Percentiles rank a stretch among this genome's conserved stretches.
Conservation (phyloP, 345 rosid species). For the Hypericum androsaemum region DNA sequence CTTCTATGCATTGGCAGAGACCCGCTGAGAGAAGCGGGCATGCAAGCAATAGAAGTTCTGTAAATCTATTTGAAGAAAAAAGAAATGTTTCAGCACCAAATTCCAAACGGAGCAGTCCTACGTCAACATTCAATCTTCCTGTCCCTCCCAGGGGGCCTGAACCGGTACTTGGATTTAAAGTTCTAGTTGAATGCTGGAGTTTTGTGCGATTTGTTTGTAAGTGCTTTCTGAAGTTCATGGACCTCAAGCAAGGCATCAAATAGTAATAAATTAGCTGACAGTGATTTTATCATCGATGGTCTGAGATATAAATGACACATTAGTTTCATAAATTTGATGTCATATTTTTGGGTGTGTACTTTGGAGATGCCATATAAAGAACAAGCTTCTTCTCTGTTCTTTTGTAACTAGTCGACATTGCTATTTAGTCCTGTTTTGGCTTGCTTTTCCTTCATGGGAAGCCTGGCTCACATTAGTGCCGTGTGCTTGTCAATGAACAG, state of each 20-base stretch:
- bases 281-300: no score
- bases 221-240: no score
- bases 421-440: no score
- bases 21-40: conserved; percentile 46
- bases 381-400: no score
- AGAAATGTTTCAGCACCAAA: conserved; percentile 38
- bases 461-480: conserved; percentile 3
- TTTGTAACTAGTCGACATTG: no score
- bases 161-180: conserved; percentile 40
- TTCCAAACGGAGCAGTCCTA: conserved; percentile 36
- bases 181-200: not conserved
- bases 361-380: no score
- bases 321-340: no score
- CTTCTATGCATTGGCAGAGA: conserved; percentile 37
- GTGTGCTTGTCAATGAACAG: conserved; percentile 27
- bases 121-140: conserved; percentile 50
- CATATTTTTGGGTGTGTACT: no score
- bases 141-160: conserved; percentile 67
- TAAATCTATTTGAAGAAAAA: conserved; percentile 49
- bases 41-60: conserved; percentile 36
- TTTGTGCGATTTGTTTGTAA: not conserved
- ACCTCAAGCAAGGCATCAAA: no score
- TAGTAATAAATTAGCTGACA: no score
- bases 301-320: no score
- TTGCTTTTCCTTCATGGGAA: no score